Evolutionary conservation across 2,329 filamentous ascomycete genomes (phyloP).

Genomic region (Fusarium sp.): DNA sequence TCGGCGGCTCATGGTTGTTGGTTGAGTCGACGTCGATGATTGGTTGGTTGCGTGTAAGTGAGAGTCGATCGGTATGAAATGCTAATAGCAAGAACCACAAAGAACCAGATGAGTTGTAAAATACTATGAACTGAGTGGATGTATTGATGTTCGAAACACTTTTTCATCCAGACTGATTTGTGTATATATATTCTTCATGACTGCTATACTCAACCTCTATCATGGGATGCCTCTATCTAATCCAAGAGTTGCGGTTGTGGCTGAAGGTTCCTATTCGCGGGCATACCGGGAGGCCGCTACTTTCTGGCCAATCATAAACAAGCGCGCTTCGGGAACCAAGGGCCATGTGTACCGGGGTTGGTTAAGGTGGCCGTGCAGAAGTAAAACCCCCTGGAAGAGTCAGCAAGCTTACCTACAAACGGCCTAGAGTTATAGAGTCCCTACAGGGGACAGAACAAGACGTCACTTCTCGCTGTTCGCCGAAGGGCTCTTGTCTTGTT

Average conservation of each 20-base stretch:
- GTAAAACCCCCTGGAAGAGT: slow-evolving; percentile 15
- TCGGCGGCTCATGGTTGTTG: slow-evolving; percentile 40
- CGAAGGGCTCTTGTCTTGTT: slow-evolving; percentile 18
- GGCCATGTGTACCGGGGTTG: slow-evolving; percentile 14
- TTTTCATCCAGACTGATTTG: slow-evolving; percentile 9
- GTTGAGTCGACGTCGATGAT: slow-evolving; percentile 14
- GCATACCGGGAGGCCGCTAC: slow-evolving; percentile 44
- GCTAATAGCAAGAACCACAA: background rate
- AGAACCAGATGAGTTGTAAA: background rate
- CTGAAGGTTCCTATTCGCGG: slow-evolving; percentile 43
- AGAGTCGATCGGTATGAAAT: background rate
- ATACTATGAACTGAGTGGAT: slow-evolving; percentile 7
- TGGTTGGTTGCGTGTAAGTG: slow-evolving; percentile 30
- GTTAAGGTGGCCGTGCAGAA: slow-evolving; percentile 42
- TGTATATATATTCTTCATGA: slow-evolving; percentile 24
- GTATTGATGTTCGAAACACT: background rate
- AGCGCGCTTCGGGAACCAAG: background rate
- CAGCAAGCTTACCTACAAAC: slow-evolving; percentile 39
- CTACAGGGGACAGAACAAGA: slow-evolving; percentile 15
- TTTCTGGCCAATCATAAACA: slow-evolving; percentile 31
- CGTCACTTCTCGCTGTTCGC: slow-evolving; percentile 27
- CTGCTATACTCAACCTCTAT: background rate
- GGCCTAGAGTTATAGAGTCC: slow-evolving; percentile 28
- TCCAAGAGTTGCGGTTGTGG: slow-evolving; percentile 36
- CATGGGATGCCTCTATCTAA: slow-evolving; percentile 35